Base-by-base conservation (phyloP, 257 asterid species). In the Solanum sejunctum region DNA sequence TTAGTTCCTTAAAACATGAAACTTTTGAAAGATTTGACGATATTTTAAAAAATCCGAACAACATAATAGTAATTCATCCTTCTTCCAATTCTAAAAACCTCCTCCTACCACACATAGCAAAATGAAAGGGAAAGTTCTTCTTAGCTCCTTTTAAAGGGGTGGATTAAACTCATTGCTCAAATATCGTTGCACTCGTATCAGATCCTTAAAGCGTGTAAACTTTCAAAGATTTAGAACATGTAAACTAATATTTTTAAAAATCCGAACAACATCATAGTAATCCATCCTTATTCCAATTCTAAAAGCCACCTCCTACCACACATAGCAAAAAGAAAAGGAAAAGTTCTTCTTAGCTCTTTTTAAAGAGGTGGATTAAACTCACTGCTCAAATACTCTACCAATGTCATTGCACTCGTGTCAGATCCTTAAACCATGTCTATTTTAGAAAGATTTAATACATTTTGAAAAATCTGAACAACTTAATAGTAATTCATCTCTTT, bases 211-310 rank as follows among this genome's bases (percentile, higher is more conserved):
- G 12, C 26, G 26, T 12, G 16, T 17, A 66, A 26, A 6, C 28
- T 66, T 32, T 28, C 7, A 13, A 66, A 12, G 73, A 66, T 66
- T 66, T 32, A 12, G 39, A 16, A 39, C 51, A 23, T 17, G 77
- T 0, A 0, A 0, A 0, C 1, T 8, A 13, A 0, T 12, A 36
- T 36, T 69, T 67, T 67, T 3, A 7, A 36, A 63, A 63, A 63
- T 23, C 20, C 20, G 0, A 63, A 12, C 41, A 63, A 39, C 1
- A 10, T 61, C 10, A 4, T 2, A 15, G 16, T 21, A 61, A 21
- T 10, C 21, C 1, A 26, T 12, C 8, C 2, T 64, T 41, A 13
- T 66, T 66, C 45, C 8, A 36, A 36, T 36, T 36, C 41, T 36
- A 36, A 36, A 36, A 36, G 6, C 41, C 41, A 8, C 49, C 49